phyloP scores from a whole-genome alignment of 345 rosid genomes.

The Noccaea bulbosa region DNA sequence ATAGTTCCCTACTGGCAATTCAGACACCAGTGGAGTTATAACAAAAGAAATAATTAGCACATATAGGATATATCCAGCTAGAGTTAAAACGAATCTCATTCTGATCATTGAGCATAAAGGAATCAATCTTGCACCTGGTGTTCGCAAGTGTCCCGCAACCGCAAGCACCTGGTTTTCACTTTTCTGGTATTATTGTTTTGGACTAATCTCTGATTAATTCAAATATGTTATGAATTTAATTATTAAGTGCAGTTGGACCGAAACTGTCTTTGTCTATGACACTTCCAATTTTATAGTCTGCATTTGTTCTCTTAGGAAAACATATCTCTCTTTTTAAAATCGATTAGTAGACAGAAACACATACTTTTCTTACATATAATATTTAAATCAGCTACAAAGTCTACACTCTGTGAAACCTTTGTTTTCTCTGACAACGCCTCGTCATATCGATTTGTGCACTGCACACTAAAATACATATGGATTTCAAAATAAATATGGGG shows the following conservation, averaged over 20 bases:
- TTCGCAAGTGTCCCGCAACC: slow-evolving; percentile 24
- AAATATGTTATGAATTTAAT: not conserved
- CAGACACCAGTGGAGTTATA: not conserved
- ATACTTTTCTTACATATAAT: not conserved
- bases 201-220: slow-evolving; percentile 13
- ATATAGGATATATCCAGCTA: not conserved
- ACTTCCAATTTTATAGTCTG: slow-evolving; percentile 19
- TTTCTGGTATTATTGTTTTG: slow-evolving; percentile 27
- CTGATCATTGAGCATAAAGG: slow-evolving; percentile 13
- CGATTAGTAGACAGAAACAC: not conserved
- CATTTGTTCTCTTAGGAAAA: not conserved
- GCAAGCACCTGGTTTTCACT: slow-evolving; percentile 35
- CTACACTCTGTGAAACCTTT: slow-evolving; percentile 19
- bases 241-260: slow-evolving; percentile 22
- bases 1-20: slow-evolving; percentile 6
- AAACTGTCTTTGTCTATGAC: slow-evolving; percentile 30
- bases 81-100: not conserved
- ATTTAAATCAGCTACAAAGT: not conserved
- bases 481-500: not conserved
- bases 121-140: slow-evolving; percentile 25
- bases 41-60: not conserved
- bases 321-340: not conserved
- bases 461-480: slow-evolving; percentile 7
- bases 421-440: slow-evolving; percentile 25
- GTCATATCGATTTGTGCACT: slow-evolving; percentile 21